Evolutionary conservation across 2,329 filamentous ascomycete species (phyloP), one percentile per base, ranked within the genome.

Genomic region (Raffaelea arxii): DNA sequence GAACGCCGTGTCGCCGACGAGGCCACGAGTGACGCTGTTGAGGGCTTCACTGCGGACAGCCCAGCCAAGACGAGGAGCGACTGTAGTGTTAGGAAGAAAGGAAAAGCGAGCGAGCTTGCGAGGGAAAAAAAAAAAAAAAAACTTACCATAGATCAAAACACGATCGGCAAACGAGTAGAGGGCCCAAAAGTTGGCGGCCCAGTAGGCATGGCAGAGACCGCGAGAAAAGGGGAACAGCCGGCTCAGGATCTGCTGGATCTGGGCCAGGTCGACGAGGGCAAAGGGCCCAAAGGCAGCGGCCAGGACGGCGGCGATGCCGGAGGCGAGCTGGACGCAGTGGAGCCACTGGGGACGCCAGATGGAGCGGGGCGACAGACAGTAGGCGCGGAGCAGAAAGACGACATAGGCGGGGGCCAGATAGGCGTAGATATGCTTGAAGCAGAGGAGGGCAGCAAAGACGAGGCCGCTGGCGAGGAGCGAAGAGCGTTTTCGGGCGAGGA

Each of bases 361-460:
- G 1, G 82, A 89, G 55, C 78, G 80, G 3, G 84, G 73, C 30
- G 86, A 86, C 14, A 98, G 72, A 60, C 92, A 97, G 67, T 97
- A 96, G 2, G 75, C 75, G 53, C 92, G 78, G n/a, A 97, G 75
- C 11, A 98, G 75, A 62, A 84, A 97, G 52, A 96, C 84, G 59
- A 97, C 95, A 66, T 95, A 98, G 24, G 92, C 92, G 3, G 92
- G 89, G 2, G 91, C 90, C 23, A 98, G 77, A 64, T 98, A 98
- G 32, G 96, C 81, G 64, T 97, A 95, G 55, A 98, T 97, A 64
- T 98, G 92, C 70, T 98, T 98, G 68, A 97, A 80, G 68, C 91
- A 97, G 45, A 98, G 67, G 41, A 98, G 70, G 1, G 76, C 74
- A 3, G 91, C 90, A 63, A 97, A 98, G 6, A 89, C 65, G 2